Evolutionary conservation across 495 filamentous ascomycete species (phyloP), one percentile per base, ranked within the genome.

Genomic region (Penicillium taxi): DNA sequence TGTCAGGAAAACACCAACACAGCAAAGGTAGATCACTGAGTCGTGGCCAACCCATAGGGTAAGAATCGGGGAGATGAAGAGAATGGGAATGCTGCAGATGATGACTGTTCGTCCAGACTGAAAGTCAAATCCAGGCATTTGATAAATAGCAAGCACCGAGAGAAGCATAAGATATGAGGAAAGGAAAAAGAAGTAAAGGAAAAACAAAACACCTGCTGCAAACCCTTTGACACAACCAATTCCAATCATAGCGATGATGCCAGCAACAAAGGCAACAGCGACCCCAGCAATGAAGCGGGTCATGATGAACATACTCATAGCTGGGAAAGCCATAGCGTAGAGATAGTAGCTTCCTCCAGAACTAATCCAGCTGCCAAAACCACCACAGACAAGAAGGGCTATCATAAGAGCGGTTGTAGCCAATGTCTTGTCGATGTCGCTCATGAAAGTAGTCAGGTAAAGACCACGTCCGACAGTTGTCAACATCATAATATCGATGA

Each of bases 381-480:
- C 32, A 35, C 32, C 32, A 35, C 32, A 35, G 8, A 35, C 11
- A 5, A 35, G 13, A 15, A 35, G 21, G 2, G 32, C 32, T 1
- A 35, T 22, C 32, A 35, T 35, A 14, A 35, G 32, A 8, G 32
- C 32, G 12, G 32, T 35, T n/a, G 32, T 35, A 20, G 32, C 32
- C 32, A 35, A 24, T 5, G 32, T 35, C 32, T 35, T 35, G 32
- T 35, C 32, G n/a, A 35, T 35, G 19, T 35, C 32, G 11, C 32
- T 35, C 32, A 35, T 35, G 4, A 35, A 35, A 4, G 32, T 35
- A 23, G 32, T 35, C 19, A 35, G 21, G 32, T 35, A 35, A 12
- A 35, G n/a, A 15, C 32, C 32, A 24, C 32, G 32, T 7, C 32
- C 32, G n/a, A 35, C 32, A 9, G 32, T 35, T 1, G 32, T 35